These are phyloP conservation scores for Microbotryomycetes sp. DNA, from an alignment of 1,284 basidiomycete genomes.

Conservation along the genomic window DNA sequence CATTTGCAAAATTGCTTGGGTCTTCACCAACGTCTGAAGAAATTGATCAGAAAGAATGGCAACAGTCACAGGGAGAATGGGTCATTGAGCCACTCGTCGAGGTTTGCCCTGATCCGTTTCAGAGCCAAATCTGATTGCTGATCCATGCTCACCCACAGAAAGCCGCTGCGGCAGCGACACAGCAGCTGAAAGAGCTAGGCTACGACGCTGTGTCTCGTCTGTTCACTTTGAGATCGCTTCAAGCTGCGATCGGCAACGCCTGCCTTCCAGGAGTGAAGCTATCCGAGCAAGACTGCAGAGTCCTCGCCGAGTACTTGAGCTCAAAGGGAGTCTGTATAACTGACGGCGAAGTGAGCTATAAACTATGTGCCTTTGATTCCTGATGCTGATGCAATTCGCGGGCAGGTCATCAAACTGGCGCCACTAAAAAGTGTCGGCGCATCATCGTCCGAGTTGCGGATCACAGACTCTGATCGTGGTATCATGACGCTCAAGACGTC, in stretches of 20 bases:
- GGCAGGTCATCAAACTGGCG: constrained; percentile 28
- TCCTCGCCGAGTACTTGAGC: constrained; percentile 15
- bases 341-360: constrained; percentile 18
- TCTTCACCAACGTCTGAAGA: constrained; percentile 3
- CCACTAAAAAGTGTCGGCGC: constrained; percentile 5
- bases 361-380: background rate
- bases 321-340: constrained; percentile 10
- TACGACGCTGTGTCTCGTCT: constrained; percentile 20
- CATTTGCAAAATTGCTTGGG: constrained; percentile 17
- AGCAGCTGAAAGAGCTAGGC: constrained; percentile 8
- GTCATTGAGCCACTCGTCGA: constrained; percentile 32
- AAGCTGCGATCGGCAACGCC: constrained; percentile 4
- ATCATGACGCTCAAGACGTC: constrained; percentile 21
- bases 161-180: constrained; percentile 5
- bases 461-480: constrained; percentile 20
- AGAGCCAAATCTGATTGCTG: background rate
- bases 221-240: constrained; percentile 18
- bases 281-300: constrained; percentile 11
- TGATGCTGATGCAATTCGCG: background rate
- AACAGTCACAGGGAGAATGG: constrained; percentile 21
- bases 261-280: constrained; percentile 11
- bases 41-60: constrained; percentile 31
- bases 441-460: background rate
- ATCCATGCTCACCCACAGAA: constrained; percentile 3
- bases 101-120: constrained; percentile 11